Conservation (phyloP, 495 filamentous ascomycete species). For the Tuber borchii region DNA sequence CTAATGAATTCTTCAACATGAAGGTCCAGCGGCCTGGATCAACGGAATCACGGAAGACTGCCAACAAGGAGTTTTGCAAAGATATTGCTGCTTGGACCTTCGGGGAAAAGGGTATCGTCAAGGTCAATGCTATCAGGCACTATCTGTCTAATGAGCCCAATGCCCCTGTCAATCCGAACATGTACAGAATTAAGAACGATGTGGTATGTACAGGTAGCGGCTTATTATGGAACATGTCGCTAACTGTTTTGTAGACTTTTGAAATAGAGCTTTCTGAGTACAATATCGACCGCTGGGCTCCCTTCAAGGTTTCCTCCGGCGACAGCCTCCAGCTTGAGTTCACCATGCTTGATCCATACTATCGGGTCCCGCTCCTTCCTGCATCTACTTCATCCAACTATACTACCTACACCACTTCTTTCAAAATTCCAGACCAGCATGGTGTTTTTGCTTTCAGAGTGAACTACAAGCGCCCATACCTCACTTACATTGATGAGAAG, state of each 20-base stretch:
- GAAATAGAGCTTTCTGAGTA: conserved; percentile 85
- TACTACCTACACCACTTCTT: conserved; percentile 66
- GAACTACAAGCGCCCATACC: conserved; percentile 91
- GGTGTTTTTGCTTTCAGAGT: conserved; percentile 95
- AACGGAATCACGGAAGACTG: conserved; percentile 55
- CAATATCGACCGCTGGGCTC: conserved; percentile 58
- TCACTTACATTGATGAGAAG: conserved; percentile 88
- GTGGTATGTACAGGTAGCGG: conserved; percentile 59
- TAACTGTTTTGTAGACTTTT: conserved; percentile 59
- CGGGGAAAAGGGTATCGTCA: conserved; percentile 83
- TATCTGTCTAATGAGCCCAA: conserved; percentile 55
- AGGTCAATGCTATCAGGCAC: conserved; percentile 77
- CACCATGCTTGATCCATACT: conserved; percentile 96
- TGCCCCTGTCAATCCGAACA: conserved; percentile 62
- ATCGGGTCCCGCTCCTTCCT: conserved; percentile 71
- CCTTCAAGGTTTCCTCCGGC: conserved; percentile 60
- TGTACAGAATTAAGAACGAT: conserved; percentile 95
- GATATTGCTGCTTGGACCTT: conserved; percentile 84
- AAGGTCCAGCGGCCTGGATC: conserved; percentile 59
- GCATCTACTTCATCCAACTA: conserved; percentile 55
- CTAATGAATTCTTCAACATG: conserved; percentile 83
- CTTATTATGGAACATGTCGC: conserved; percentile 13
- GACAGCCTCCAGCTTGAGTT: conserved; percentile 90
- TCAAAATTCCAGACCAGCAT: conserved; percentile 88
- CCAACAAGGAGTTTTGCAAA: conserved; percentile 79